phyloP scores from a whole-genome alignment of 2,329 filamentous ascomycete genomes.

The Trichoderma polysporum region DNA sequence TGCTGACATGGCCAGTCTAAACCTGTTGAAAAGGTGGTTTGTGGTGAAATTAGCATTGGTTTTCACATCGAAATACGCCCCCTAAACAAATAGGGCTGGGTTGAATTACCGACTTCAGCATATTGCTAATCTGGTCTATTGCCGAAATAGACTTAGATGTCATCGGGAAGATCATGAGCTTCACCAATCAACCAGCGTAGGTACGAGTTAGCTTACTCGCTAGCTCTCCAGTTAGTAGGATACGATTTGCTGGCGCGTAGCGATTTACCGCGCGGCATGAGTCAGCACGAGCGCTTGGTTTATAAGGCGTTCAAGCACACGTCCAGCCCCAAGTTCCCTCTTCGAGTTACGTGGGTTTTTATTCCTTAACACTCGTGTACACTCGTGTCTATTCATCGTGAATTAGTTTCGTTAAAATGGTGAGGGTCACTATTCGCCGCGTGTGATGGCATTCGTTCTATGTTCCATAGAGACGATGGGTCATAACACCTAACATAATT shows the following conservation, averaged over 20 bases:
- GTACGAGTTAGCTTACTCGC: not conserved
- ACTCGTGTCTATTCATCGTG: not conserved
- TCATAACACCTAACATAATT: too few species aligned
- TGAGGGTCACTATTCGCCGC: not conserved
- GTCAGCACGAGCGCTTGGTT: not conserved
- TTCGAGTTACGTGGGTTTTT: not conserved
- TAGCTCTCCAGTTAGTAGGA: not conserved
- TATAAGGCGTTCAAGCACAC: not conserved
- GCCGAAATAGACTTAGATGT: not conserved
- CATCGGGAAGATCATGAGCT: not conserved
- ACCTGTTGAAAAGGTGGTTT: too few species aligned
- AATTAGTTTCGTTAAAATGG: not conserved
- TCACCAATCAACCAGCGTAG: not conserved
- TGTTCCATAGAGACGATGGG: not conserved
- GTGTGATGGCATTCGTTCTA: not conserved
- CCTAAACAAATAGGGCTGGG: not conserved
- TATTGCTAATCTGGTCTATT: not conserved
- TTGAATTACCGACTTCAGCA: not conserved
- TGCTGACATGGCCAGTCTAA: too few species aligned
- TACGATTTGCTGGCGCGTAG: not conserved
- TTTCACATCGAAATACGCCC: too few species aligned
- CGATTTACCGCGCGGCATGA: conserved; percentile 14
- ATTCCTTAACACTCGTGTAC: not conserved
- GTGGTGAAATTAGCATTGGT: too few species aligned
- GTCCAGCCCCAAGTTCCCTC: not conserved